Conservation (phyloP, 768 basidiomycete species). For the Lactifluus piperatus region DNA sequence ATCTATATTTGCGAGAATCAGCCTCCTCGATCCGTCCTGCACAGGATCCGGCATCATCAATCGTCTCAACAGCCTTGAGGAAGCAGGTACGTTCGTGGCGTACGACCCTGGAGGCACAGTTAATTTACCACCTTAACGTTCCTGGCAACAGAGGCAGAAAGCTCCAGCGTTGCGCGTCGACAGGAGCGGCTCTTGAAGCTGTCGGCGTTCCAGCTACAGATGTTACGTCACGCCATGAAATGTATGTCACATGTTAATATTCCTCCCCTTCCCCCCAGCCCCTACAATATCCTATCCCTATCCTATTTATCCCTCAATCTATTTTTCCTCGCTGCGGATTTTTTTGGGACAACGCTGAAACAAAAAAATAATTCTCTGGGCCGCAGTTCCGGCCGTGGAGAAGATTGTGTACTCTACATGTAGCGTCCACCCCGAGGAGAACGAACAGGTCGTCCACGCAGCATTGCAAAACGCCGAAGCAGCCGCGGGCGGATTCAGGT, state of each 20-base stretch:
- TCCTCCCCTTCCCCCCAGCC: too few relatives aligned
- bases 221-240: conserved; percentile 93
- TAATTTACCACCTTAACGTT: conserved; percentile 9
- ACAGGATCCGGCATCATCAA: conserved; percentile 92
- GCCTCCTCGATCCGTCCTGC: conserved; percentile 92
- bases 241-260: conserved; percentile 43
- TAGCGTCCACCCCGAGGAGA: conserved; percentile 83
- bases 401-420: conserved; percentile 98
- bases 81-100: conserved; percentile 43
- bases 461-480: conserved; percentile 71
- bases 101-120: not conserved
- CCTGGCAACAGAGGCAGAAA: conserved; percentile 37
- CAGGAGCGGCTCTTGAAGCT: conserved; percentile 76
- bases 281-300: not conserved
- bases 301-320: too few relatives aligned
- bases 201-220: conserved; percentile 78
- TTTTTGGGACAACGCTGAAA: not conserved
- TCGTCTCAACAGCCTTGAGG: conserved; percentile 76
- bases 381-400: conserved; percentile 60
- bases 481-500: conserved; percentile 43
- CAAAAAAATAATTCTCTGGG: not conserved
- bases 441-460: conserved; percentile 81
- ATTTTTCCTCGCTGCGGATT: too few relatives aligned
- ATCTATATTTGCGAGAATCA: conserved; percentile 26
- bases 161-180: conserved; percentile 41